A percentile compares a stretch with the other conserved stretches of the same genome.
These are phyloP conservation scores for Umbelopsis vinacea DNA, from an alignment of 192 early-diverging fungal genomes.

Conservation along the genomic window DNA sequence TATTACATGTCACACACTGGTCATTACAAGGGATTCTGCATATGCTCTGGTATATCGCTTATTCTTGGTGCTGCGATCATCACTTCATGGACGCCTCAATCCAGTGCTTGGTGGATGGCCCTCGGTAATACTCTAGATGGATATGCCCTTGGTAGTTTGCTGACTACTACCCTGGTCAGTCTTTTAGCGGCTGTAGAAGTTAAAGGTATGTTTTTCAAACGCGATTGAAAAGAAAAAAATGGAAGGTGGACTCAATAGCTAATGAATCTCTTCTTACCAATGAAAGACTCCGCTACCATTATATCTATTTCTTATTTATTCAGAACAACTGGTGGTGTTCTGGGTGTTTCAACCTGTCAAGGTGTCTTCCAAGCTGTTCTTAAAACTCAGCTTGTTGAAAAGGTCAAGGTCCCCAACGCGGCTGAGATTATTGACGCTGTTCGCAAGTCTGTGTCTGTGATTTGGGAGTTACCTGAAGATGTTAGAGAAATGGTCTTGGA, in stretches of 20 bases:
- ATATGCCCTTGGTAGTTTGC: conserved; percentile 56
- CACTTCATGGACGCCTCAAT: conserved; percentile 57
- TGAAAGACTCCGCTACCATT: conserved; percentile 57
- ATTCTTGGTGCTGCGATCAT: conserved; percentile 59
- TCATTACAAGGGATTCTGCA: conserved; percentile 38
- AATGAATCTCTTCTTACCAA: conserved; percentile 28
- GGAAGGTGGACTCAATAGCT: conserved; percentile 7
- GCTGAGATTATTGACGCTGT: conserved; percentile 38
- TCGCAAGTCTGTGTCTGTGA: conserved; percentile 39
- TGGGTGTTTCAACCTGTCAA: conserved; percentile 58
- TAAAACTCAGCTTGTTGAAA: conserved; percentile 32
- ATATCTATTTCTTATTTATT: conserved; percentile 57
- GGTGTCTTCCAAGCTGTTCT: conserved; percentile 47
- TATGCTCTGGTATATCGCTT: conserved; percentile 50
- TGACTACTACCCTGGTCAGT: conserved; percentile 54
- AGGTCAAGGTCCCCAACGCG: conserved; percentile 37
- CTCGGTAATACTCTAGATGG: conserved; percentile 55
- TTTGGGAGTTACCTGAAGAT: conserved; percentile 27
- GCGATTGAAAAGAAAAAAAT: conserved; percentile 17
- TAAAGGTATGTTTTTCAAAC: conserved; percentile 48
- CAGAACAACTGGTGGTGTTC: conserved; percentile 57
- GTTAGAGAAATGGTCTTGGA: conserved; percentile 28
- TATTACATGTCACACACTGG: conserved; percentile 43
- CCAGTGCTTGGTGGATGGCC: conserved; percentile 52
- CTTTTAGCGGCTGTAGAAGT: conserved; percentile 55